Conservation (phyloP, 2,329 filamentous ascomycete genomes). For the Aspergillus fumigatus region DNA sequence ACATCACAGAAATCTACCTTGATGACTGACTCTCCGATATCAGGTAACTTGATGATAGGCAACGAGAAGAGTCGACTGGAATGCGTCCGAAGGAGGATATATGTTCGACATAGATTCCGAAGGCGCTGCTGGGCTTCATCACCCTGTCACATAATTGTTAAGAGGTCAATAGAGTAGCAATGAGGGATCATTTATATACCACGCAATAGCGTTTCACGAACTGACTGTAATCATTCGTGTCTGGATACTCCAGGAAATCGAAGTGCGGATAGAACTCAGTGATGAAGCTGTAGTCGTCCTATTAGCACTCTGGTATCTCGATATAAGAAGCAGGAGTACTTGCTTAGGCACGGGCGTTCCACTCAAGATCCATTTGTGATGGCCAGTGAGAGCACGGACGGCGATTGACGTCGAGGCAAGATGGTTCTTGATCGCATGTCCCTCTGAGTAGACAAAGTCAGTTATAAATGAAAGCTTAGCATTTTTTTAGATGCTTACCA, state of each 20-base stretch:
- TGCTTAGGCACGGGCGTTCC: slow-evolving; percentile 40
- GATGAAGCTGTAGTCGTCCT: slow-evolving; percentile 16
- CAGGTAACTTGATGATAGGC: slow-evolving; percentile 52
- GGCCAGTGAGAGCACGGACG: slow-evolving; percentile 30
- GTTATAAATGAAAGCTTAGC: neutral
- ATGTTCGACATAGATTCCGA: slow-evolving; percentile 26
- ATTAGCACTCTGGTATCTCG: neutral
- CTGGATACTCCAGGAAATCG: slow-evolving; percentile 31
- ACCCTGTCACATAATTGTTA: slow-evolving; percentile 1
- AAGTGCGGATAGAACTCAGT: slow-evolving; percentile 40
- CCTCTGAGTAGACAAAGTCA: slow-evolving; percentile 18
- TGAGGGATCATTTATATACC: slow-evolving; percentile 11
- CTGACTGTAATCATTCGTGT: slow-evolving; percentile 16
- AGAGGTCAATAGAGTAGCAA: neutral
- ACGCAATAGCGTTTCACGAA: slow-evolving; percentile 26
- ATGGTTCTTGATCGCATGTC: slow-evolving; percentile 35
- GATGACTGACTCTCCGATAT: slow-evolving; percentile 41
- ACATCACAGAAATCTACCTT: slow-evolving; percentile 48
- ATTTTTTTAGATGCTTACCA: slow-evolving; percentile 18
- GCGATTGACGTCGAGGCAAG: slow-evolving; percentile 31
- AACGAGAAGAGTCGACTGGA: slow-evolving; percentile 49
- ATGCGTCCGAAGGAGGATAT: slow-evolving; percentile 56
- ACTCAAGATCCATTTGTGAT: slow-evolving; percentile 36
- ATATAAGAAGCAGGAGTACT: neutral
- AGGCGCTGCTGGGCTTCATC: slow-evolving; percentile 19